A percentile compares a stretch with the other conserved stretches of the same genome.
These are phyloP conservation scores for Atkinsonella hypoxylon DNA, from an alignment of 2,329 filamentous ascomycete genomes.

Conservation along the genomic window DNA sequence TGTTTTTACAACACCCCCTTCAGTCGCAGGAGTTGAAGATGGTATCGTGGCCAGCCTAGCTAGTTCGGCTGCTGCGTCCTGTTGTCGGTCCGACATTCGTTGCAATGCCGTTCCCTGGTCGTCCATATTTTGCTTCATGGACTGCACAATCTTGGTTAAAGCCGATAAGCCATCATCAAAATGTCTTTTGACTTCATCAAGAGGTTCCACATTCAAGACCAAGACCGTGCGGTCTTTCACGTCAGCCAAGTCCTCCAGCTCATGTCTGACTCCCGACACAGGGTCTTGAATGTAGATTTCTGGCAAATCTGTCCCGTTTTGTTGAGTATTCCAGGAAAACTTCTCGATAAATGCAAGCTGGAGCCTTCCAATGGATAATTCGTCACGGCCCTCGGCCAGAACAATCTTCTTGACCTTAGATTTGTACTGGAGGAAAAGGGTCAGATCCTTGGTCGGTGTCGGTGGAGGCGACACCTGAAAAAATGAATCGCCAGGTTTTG, in stretches of 20 bases:
- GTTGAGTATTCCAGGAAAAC: constrained; percentile 97
- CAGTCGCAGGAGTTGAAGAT: constrained; percentile 26
- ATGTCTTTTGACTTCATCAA: constrained; percentile 93
- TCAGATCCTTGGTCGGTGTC: constrained; percentile 68
- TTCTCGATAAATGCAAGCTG: constrained; percentile 98
- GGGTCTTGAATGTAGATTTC: constrained; percentile 98
- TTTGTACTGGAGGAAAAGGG: constrained; percentile 90
- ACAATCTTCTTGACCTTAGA: constrained; percentile 96
- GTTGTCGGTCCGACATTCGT: constrained; percentile 78
- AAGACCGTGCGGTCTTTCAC: constrained; percentile 91
- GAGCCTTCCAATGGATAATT: constrained; percentile 74
- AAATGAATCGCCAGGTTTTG: constrained; percentile 34
- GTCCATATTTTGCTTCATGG: constrained; percentile 71
- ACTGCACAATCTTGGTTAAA: constrained; percentile 71
- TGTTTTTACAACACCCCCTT: constrained; percentile 27
- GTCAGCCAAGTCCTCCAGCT: constrained; percentile 84
- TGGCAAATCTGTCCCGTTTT: constrained; percentile 81
- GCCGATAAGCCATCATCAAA: constrained; percentile 84
- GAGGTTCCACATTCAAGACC: constrained; percentile 83
- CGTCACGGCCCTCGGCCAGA: constrained; percentile 69
- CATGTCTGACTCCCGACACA: constrained; percentile 89
- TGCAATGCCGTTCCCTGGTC: constrained; percentile 75
- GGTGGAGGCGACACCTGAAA: constrained; percentile 54
- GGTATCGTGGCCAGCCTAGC: constrained; percentile 43
- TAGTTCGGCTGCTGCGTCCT: constrained; percentile 81